Percentiles rank a stretch among this genome's conserved stretches.
phyloP scores from a whole-genome alignment of 805 yeast genomes.

The Starmerella cellae region DNA sequence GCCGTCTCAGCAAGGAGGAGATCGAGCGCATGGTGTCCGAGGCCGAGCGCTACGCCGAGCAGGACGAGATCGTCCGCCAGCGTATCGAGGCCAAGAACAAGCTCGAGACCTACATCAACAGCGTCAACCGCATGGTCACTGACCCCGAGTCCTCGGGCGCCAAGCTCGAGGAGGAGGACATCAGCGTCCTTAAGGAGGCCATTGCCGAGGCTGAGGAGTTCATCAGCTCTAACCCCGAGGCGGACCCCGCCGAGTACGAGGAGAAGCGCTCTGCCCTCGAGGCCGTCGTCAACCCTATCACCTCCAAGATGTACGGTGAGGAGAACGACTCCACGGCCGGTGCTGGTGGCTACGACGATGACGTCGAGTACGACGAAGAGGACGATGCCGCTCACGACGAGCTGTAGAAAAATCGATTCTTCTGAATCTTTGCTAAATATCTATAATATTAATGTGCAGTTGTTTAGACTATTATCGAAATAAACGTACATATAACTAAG shows the following conservation, averaged over 20 bases:
- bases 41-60: slow-evolving; percentile 88
- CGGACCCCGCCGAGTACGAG: slow-evolving; percentile 83
- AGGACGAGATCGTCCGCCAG: slow-evolving; percentile 69
- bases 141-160: slow-evolving; percentile 49
- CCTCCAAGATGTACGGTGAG: slow-evolving; percentile 62
- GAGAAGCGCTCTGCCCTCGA: slow-evolving; percentile 78
- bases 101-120: slow-evolving; percentile 78
- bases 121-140: slow-evolving; percentile 55
- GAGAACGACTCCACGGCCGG: slow-evolving; percentile 39
- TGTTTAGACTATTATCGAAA: too few species aligned
- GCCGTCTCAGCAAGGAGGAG: slow-evolving; percentile 84
- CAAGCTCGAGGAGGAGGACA: slow-evolving; percentile 79
- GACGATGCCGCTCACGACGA: slow-evolving; percentile 20
- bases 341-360: slow-evolving; percentile 43
- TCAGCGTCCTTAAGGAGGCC: slow-evolving; percentile 78
- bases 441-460: too few species aligned
- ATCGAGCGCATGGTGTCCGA: slow-evolving; percentile 96
- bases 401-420: slow-evolving; percentile 6
- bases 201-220: slow-evolving; percentile 74
- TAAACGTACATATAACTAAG: too few species aligned
- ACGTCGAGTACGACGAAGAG: slow-evolving; percentile 23
- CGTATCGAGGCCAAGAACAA: slow-evolving; percentile 81
- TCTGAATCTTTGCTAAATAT: too few species aligned
- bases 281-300: slow-evolving; percentile 79
- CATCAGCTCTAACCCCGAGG: slow-evolving; percentile 73